These are phyloP conservation scores for Atractiella rhizophila DNA, from an alignment of 768 basidiomycete genomes.

Conservation along the genomic window DNA sequence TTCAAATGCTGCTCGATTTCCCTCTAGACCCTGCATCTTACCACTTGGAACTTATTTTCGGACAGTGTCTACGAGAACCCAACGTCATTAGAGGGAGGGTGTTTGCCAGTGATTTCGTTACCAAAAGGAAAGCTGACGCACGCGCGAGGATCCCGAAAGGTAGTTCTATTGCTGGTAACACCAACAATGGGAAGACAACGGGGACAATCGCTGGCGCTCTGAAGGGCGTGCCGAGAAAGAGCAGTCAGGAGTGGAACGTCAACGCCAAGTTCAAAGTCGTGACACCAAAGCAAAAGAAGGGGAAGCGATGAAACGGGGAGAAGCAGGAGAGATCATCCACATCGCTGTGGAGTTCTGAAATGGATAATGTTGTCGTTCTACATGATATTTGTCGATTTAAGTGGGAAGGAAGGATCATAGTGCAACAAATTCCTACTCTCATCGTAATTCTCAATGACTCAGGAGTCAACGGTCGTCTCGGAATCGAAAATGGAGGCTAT, in stretches of 20 bases:
- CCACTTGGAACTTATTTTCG: conserved; percentile 70
- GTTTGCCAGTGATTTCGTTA: conserved; percentile 84
- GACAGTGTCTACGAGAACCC: conserved; percentile 86
- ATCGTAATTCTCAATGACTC: too few relatives aligned
- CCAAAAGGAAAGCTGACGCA: conserved; percentile 61
- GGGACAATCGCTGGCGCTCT: conserved; percentile 33
- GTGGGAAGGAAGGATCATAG: too few relatives aligned
- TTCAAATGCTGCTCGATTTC: conserved; percentile 80
- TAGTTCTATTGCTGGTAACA: too few relatives aligned
- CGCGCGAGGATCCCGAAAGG: conserved; percentile 19
- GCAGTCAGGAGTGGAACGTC: conserved; percentile 47
- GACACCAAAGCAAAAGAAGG: too few relatives aligned
- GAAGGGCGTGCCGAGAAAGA: conserved; percentile 54
- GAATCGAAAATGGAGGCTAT: too few relatives aligned
- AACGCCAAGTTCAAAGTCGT: conserved; percentile 84
- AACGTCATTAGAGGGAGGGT: conserved; percentile 75
- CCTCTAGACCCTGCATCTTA: conserved; percentile 44
- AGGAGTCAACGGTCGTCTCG: too few relatives aligned
- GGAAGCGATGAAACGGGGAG: too few relatives aligned
- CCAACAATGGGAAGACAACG: conserved; percentile 1
- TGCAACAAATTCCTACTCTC: too few relatives aligned
- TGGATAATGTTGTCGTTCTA: too few relatives aligned
- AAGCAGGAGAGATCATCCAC: too few relatives aligned
- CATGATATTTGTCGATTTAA: too few relatives aligned
- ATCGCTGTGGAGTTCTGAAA: too few relatives aligned